These are phyloP conservation scores for Hyaloperonospora arabidopsidis DNA, from an alignment of 352 stramenopile species.

Conservation along the genomic window DNA sequence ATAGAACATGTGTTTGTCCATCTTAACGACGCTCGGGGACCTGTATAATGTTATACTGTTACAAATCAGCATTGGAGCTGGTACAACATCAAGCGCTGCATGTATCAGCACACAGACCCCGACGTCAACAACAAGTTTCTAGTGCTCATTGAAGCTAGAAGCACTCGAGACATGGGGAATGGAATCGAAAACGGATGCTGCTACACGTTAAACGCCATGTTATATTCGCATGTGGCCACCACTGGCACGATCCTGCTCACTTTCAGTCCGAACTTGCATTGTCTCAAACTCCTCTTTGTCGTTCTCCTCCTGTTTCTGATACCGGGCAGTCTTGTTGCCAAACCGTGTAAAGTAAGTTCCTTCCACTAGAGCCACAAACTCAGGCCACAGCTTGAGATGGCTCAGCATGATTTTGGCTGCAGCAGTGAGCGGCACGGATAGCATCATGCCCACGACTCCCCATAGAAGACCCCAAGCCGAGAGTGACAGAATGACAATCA, in stretches of 20 bases:
- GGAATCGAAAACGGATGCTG: no score
- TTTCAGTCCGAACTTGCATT: conserved; percentile 72
- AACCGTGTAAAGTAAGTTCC: conserved; percentile 81
- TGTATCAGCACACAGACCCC: conserved; percentile 52
- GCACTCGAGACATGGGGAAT: no score
- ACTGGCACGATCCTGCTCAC: conserved; percentile 47
- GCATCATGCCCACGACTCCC: conserved; percentile 86
- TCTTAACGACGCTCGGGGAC: conserved; percentile 3
- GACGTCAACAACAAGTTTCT: conserved; percentile 56
- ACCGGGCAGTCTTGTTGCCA: conserved; percentile 42
- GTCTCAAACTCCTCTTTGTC: conserved; percentile 68
- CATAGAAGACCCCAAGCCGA: conserved; percentile 83
- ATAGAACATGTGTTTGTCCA: background rate
- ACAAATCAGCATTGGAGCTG: conserved; percentile 69
- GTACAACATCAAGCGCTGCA: conserved; percentile 57
- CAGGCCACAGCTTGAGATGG: conserved; percentile 77
- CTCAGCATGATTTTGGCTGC: conserved; percentile 85
- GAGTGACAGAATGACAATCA: conserved; percentile 81
- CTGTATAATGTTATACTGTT: conserved; percentile 53
- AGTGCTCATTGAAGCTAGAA: conserved; percentile 43
- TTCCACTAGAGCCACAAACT: conserved; percentile 82
- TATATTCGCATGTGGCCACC: conserved; percentile 33
- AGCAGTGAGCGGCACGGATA: conserved; percentile 78
- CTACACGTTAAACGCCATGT: conserved; percentile 20
- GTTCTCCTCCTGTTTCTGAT: conserved; percentile 67